phyloP scores from a whole-genome alignment of 179 eudicot species.

The Beta lomatogona region DNA sequence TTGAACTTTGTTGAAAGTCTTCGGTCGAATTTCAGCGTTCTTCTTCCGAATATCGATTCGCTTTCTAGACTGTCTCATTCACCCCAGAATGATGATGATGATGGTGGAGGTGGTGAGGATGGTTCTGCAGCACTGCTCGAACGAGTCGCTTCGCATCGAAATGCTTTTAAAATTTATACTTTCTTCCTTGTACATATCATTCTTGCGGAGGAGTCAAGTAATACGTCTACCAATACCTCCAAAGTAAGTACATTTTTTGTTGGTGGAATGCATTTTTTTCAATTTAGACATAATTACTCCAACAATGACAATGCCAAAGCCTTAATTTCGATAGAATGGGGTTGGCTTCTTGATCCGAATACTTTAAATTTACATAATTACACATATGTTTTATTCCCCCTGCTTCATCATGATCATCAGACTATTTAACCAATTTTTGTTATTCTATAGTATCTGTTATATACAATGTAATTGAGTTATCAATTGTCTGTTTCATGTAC shows the following conservation, averaged over 20 bases:
- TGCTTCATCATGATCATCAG: too few species aligned
- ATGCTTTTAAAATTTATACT: slow-evolving; percentile 82
- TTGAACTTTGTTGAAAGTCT: slow-evolving; percentile 71
- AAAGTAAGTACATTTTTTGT: slow-evolving; percentile 49
- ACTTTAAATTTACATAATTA: too few species aligned
- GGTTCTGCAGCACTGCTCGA: slow-evolving; percentile 39
- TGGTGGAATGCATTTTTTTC: too few species aligned
- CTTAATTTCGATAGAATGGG: too few species aligned
- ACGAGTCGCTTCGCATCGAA: slow-evolving; percentile 72
- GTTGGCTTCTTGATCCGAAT: too few species aligned
- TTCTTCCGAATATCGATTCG: slow-evolving; percentile 82
- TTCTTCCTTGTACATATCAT: slow-evolving; percentile 72
- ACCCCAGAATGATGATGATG: slow-evolving; percentile 29
- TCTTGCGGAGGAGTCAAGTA: slow-evolving; percentile 54
- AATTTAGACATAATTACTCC: too few species aligned
- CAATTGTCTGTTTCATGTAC: not conserved
- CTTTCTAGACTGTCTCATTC: slow-evolving; percentile 45
- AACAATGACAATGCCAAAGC: too few species aligned
- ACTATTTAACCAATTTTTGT: too few species aligned
- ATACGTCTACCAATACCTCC: slow-evolving; percentile 34
- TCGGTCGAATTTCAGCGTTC: slow-evolving; percentile 80
- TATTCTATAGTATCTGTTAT: not conserved
- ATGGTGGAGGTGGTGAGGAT: slow-evolving; percentile 32
- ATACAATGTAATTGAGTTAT: too few species aligned
- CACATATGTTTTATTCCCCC: too few species aligned